phyloP scores from a whole-genome alignment of 345 rosid genomes.

The Mangifera indica region DNA sequence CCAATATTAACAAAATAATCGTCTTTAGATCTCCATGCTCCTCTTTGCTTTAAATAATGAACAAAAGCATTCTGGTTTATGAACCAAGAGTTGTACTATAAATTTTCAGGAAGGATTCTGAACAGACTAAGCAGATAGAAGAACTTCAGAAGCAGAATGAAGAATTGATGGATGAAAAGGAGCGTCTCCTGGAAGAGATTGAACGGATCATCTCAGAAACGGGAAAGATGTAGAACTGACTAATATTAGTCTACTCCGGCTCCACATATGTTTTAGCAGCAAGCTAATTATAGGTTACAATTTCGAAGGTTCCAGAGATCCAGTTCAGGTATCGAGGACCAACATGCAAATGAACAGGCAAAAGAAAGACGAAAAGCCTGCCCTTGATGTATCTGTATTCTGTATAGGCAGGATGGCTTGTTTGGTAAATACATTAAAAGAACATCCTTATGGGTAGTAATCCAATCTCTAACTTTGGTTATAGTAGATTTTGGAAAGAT shows the following conservation, averaged over 20 bases:
- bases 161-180: slow-evolving; percentile 55
- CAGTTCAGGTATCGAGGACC: background rate
- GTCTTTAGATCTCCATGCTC: no score
- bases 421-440: background rate
- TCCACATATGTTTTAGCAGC: background rate
- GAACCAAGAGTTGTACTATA: background rate
- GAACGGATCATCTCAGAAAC: slow-evolving; percentile 51
- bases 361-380: background rate
- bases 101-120: slow-evolving; percentile 65
- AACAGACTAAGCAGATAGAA: slow-evolving; percentile 73
- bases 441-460: background rate
- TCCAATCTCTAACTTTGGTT: background rate
- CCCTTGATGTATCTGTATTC: background rate
- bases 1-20: no score
- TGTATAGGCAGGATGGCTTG: background rate
- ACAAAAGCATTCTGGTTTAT: background rate
- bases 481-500: background rate
- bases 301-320: slow-evolving; percentile 7
- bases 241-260: background rate
- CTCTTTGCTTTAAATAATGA: no score
- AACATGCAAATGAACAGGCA: background rate
- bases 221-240: slow-evolving; percentile 31
- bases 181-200: slow-evolving; percentile 65
- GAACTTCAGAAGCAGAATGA: slow-evolving; percentile 69
- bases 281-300: background rate